Conservation (phyloP, 2,329 filamentous ascomycete species). For the Fusarium redolens region DNA sequence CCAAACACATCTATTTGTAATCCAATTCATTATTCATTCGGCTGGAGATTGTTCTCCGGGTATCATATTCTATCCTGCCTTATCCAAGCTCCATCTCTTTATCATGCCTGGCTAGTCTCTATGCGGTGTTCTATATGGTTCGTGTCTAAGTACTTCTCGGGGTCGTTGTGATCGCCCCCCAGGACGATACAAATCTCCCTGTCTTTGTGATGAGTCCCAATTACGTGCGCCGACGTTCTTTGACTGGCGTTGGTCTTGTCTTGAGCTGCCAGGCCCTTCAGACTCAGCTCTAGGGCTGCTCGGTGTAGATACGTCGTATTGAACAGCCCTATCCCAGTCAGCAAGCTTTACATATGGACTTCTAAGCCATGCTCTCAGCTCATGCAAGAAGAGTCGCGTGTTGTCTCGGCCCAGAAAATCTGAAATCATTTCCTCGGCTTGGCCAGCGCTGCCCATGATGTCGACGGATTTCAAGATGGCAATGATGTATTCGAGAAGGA, state of each 20-base stretch:
- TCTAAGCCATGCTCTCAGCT: slow-evolving; percentile 83
- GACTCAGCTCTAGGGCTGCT: neutral
- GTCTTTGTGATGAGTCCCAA: neutral
- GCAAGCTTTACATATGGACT: slow-evolving; percentile 79
- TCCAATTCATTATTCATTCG: neutral
- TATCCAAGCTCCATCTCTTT: slow-evolving; percentile 9
- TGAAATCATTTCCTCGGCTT: slow-evolving; percentile 81
- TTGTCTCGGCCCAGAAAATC: slow-evolving; percentile 83
- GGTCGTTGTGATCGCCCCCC: slow-evolving; percentile 2
- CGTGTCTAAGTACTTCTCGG: slow-evolving; percentile 16
- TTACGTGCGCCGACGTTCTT: neutral
- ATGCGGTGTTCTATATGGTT: slow-evolving; percentile 29
- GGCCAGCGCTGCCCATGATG: slow-evolving; percentile 79
- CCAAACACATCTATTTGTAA: neutral
- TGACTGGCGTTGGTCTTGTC: neutral
- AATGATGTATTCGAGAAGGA: slow-evolving; percentile 86
- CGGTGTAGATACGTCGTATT: slow-evolving; percentile 64
- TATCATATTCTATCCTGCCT: slow-evolving; percentile 41
- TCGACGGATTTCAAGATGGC: slow-evolving; percentile 86
- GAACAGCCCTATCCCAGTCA: slow-evolving; percentile 84
- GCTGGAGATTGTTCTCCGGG: slow-evolving; percentile 34
- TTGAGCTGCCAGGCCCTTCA: neutral
- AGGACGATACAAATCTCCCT: slow-evolving; percentile 47
- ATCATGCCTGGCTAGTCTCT: neutral
- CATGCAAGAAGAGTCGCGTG: slow-evolving; percentile 83